Percentiles rank a stretch among this genome's conserved stretches.
Evolutionary conservation across 2,329 filamentous ascomycete genomes (phyloP).

Genomic region (Penicillium sp.): DNA sequence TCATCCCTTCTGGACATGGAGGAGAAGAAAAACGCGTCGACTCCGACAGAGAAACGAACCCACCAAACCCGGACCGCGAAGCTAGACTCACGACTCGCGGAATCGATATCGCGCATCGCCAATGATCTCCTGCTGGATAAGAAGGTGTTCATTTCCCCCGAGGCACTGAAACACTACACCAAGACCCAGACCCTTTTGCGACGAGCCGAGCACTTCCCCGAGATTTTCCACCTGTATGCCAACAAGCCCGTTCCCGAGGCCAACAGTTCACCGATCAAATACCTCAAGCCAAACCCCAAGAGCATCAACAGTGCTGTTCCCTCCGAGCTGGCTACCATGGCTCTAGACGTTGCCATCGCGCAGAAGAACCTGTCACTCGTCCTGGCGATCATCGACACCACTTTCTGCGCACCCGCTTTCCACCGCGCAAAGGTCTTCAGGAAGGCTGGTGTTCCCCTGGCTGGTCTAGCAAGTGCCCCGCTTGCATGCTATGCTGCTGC

Average conservation of each 20-base stretch:
- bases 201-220: constrained; percentile 70
- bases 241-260: constrained; percentile 69
- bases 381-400: constrained; percentile 68
- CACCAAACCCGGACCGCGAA: constrained; percentile 22
- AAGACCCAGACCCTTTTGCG: constrained; percentile 68
- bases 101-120: constrained; percentile 52
- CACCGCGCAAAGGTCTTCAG: constrained; percentile 42
- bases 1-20: constrained; percentile 42
- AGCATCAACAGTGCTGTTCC: constrained; percentile 68
- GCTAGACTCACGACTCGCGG: constrained; percentile 37
- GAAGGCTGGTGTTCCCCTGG: constrained; percentile 38
- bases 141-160: constrained; percentile 72
- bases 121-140: constrained; percentile 68
- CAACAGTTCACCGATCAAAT: constrained; percentile 56
- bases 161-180: constrained; percentile 69
- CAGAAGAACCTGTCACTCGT: constrained; percentile 73
- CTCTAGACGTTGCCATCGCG: constrained; percentile 74
- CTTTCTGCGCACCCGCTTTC: constrained; percentile 44
- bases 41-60: constrained; percentile 7
- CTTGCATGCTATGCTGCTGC: constrained; percentile 61
- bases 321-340: constrained; percentile 62
- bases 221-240: constrained; percentile 75
- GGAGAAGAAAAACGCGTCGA: constrained; percentile 30
- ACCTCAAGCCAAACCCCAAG: constrained; percentile 62
- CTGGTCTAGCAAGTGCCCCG: constrained; percentile 37